Conservation (phyloP, 228 moss, liverwort and hornwort species). For the Sphagnum fallax region DNA sequence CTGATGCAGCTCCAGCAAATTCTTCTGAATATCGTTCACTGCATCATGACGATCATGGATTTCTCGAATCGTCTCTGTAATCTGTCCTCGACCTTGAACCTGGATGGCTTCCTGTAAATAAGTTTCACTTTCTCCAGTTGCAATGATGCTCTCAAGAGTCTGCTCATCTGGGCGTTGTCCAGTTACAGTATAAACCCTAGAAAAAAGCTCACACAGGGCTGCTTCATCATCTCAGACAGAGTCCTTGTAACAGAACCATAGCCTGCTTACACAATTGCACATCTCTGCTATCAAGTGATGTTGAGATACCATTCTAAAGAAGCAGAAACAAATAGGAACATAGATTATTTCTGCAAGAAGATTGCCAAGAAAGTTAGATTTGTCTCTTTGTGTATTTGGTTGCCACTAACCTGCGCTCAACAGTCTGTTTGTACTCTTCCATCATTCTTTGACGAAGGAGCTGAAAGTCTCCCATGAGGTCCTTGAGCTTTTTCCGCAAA, state of each 20-base stretch:
- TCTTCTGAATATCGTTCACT: constrained; percentile 41
- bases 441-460: constrained; percentile 26
- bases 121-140: constrained; percentile 33
- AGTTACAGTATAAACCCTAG: constrained; percentile 33
- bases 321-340: too few species aligned
- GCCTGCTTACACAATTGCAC: too few species aligned
- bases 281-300: too few species aligned
- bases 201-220: neutral
- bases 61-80: constrained; percentile 29
- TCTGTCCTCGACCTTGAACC: constrained; percentile 38
- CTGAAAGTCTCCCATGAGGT: constrained; percentile 47
- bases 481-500: constrained; percentile 33
- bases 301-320: too few species aligned
- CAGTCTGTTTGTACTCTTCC: constrained; percentile 37
- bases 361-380: too few species aligned
- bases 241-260: too few species aligned
- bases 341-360: too few species aligned
- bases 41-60: constrained; percentile 46
- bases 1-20: constrained; percentile 31
- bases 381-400: too few species aligned
- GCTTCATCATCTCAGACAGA: too few species aligned
- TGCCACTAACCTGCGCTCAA: constrained; percentile 26
- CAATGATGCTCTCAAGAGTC: constrained; percentile 30
- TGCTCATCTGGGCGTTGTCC: constrained; percentile 35
- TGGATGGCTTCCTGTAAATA: constrained; percentile 36